Conservation (phyloP, 2,329 filamentous ascomycete species). For the Ophiosphaerella narmari region DNA sequence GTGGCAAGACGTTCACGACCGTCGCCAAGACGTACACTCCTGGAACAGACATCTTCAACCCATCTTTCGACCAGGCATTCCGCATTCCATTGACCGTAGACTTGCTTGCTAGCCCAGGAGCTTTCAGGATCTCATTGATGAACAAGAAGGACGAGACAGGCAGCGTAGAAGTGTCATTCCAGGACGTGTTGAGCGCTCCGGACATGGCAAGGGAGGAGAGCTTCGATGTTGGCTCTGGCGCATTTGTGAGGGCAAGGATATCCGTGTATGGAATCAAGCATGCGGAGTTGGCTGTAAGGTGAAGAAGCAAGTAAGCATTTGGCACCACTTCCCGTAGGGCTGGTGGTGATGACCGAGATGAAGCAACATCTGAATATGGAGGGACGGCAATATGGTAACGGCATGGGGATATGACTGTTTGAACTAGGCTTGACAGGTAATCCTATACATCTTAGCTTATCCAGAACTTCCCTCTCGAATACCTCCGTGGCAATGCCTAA, state of each 20-base stretch:
- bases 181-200: constrained; percentile 28
- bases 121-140: constrained; percentile 34
- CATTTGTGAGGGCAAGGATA: constrained; percentile 28
- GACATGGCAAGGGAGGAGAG: constrained; percentile 23
- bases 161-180: constrained; percentile 29
- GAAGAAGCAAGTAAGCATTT: no score
- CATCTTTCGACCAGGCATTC: constrained; percentile 54
- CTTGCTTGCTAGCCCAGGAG: constrained; percentile 23
- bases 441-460: no score
- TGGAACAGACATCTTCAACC: constrained; percentile 56
- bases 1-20: constrained; percentile 49
- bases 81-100: constrained; percentile 48
- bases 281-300: constrained; percentile 8
- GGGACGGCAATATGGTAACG: no score
- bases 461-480: no score
- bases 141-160: constrained; percentile 36
- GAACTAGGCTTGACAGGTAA: no score
- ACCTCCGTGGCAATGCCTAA: no score
- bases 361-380: no score
- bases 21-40: constrained; percentile 50
- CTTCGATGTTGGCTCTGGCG: constrained; percentile 35
- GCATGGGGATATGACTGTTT: no score
- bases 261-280: constrained; percentile 28
- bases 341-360: neutral
- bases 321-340: no score